Evolutionary conservation across 345 rosid species (phyloP), one percentile per base, ranked within the genome.

Genomic region (Moringa oleifera): DNA sequence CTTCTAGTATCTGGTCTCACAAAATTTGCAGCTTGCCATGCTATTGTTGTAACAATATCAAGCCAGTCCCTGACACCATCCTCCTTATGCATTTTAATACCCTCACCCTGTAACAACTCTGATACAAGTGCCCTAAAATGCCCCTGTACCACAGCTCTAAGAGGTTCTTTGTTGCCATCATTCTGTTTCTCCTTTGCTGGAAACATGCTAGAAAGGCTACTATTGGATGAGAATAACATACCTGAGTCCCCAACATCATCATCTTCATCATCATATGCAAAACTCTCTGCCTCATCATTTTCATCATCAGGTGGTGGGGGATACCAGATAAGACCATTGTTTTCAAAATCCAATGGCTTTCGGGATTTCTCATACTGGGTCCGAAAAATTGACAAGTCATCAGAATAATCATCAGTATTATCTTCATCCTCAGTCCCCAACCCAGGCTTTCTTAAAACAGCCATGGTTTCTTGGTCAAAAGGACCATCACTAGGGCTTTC

Each of bases 111-210:
- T 69, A 95, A 73, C 25, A 95, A 85, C 80, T 89, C 95, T 4
- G 90, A 84, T 4, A 95, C 99, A 71, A 95, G 99, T 67, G 97
- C 99, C 85, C 90, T 80, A 78, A 95, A 95, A 66, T 95, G 96
- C 56, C 82, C 94, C 53, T 83, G 96, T 54, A 89, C 83, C 73
- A 83, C 80, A 5, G 90, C 85, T 72, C 75, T 75, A 28, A 87
- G 79, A 67, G 96, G 94, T 62, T 87, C 96, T 71, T 77, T 88
- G 68, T 73, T 82, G 67, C 73, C 80, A 55, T 85, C 88, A 61
- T 79, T 80, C 20, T 80, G 83, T 69, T 80, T 91, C 72, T 85
- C 87, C 81, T 77, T 85, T 20, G 81, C 61, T 21, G 92, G 81
- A 58, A 94, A 67, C 19, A 70, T 76, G 61, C 75, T 62, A 52